phyloP scores from a whole-genome alignment of 2,329 filamentous ascomycete genomes.

The Aotearoamyces nothofagi region DNA sequence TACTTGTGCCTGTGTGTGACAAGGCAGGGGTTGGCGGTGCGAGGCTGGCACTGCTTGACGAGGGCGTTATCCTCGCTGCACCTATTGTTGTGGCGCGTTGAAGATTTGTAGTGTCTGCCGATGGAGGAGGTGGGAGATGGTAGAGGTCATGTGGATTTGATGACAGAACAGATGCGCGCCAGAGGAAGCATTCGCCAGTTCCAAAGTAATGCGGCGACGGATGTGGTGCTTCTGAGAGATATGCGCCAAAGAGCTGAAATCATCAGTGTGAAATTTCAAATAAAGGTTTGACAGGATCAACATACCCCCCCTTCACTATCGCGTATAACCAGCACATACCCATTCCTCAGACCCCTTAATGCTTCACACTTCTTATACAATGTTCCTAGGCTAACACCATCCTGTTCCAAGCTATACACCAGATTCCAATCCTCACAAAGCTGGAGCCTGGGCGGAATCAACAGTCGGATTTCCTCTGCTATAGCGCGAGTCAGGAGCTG shows the following conservation, averaged over 20 bases:
- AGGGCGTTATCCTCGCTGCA: constrained; percentile 10
- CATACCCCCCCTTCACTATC: constrained; percentile 62
- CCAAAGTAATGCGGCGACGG: constrained; percentile 79
- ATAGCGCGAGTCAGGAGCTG: constrained; percentile 56
- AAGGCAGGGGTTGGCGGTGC: constrained; percentile 13
- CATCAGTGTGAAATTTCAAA: constrained; percentile 6
- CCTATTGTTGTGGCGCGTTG: constrained; percentile 44
- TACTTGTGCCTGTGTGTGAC: constrained; percentile 24
- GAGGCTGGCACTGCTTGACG: constrained; percentile 10
- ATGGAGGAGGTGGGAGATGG: constrained; percentile 54
- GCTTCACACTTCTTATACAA: constrained; percentile 67
- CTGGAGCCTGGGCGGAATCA: constrained; percentile 75
- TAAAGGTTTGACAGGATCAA: constrained; percentile 12
- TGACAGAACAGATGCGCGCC: constrained; percentile 55
- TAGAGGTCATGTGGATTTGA: constrained; percentile 30
- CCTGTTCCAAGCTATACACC: constrained; percentile 78
- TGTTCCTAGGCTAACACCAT: constrained; percentile 77
- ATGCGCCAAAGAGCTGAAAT: constrained; percentile 69
- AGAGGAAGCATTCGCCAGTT: constrained; percentile 91
- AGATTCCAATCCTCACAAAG: constrained; percentile 78
- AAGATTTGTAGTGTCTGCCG: constrained; percentile 45
- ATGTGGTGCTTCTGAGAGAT: constrained; percentile 78
- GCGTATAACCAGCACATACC: constrained; percentile 77
- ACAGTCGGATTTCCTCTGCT: constrained; percentile 83
- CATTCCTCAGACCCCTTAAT: constrained; percentile 55